phyloP scores from a whole-genome alignment of 169 alveolate genomes.

The Babesia caballi region DNA sequence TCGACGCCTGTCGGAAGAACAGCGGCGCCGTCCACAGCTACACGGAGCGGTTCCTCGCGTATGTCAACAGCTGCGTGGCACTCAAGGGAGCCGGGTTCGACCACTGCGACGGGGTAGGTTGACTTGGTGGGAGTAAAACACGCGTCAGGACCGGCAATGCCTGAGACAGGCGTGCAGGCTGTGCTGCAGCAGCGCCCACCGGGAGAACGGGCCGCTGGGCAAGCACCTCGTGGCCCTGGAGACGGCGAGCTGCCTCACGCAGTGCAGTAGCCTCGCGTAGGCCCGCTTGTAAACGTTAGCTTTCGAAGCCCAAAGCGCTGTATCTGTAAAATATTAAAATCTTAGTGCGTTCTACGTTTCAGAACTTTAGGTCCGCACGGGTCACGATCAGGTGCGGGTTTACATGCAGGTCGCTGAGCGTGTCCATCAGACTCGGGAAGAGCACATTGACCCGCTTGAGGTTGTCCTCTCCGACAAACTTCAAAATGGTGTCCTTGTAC shows the following conservation, averaged over 20 bases:
- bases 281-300: not conserved
- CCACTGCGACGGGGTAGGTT: conserved; percentile 60
- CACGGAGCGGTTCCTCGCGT: conserved; percentile 21
- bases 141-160: conserved; percentile 38
- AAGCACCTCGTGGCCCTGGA: conserved; percentile 30
- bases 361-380: conserved; percentile 4
- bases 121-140: no score
- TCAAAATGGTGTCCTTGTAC: conserved; percentile 33
- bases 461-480: conserved; percentile 40
- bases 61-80: conserved; percentile 43
- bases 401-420: conserved; percentile 30
- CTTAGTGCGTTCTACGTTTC: not conserved
- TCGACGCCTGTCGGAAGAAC: conserved; percentile 66
- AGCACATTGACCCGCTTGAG: conserved; percentile 12
- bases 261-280: conserved; percentile 28
- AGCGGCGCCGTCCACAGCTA: conserved; percentile 52
- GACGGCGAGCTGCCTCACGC: conserved; percentile 37
- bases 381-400: conserved; percentile 18
- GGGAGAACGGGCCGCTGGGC: conserved; percentile 36
- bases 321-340: not conserved
- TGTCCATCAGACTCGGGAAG: conserved; percentile 26
- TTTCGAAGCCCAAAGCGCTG: not conserved
- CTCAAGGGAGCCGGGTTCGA: conserved; percentile 56
- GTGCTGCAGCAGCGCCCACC: conserved; percentile 57
- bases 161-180: conserved; percentile 51